A percentile compares a stretch with the other conserved stretches of the same genome.
These are phyloP conservation scores for Paecilomyces fulvus DNA, from an alignment of 2,329 filamentous ascomycete genomes.

Conservation along the genomic window DNA sequence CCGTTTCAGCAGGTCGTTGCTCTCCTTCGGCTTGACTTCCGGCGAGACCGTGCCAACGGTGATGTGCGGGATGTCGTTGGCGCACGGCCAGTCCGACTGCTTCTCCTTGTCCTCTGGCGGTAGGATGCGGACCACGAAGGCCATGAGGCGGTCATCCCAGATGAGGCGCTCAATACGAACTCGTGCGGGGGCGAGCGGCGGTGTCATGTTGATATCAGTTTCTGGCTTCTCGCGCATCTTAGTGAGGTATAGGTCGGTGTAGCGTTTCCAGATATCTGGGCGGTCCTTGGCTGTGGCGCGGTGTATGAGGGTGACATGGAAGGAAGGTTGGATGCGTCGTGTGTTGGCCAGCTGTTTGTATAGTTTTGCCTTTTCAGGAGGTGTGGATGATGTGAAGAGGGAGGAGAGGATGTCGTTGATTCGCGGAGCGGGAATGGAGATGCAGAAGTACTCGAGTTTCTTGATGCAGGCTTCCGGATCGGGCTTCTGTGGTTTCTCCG, in stretches of 20 bases:
- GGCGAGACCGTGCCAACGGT: conserved; percentile 74
- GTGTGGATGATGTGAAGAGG: conserved; percentile 51
- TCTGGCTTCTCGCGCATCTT: conserved; percentile 21
- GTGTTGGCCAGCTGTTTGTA: conserved; percentile 67
- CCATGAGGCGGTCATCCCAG: conserved; percentile 83
- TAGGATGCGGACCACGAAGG: conserved; percentile 68
- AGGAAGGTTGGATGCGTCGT: conserved; percentile 70
- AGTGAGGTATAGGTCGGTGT: conserved; percentile 50
- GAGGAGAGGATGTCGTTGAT: conserved; percentile 56
- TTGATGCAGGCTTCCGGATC: conserved; percentile 35
- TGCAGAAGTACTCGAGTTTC: conserved; percentile 59
- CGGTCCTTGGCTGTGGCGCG: conserved; percentile 53
- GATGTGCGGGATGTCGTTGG: conserved; percentile 75
- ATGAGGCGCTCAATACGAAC: conserved; percentile 61
- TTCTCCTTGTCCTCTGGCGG: conserved; percentile 31
- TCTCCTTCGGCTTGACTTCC: conserved; percentile 83
- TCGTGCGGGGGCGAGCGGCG: conserved; percentile 25
- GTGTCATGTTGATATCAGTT: conserved; percentile 18
- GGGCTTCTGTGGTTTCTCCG: conserved; percentile 10
- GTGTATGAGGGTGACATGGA: conserved; percentile 93
- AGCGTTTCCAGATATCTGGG: conserved; percentile 67
- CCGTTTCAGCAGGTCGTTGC: conserved; percentile 68
- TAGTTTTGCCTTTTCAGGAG: conserved; percentile 52
- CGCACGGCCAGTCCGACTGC: conserved; percentile 53
- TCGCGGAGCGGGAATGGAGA: conserved; percentile 45